Percentiles rank a stretch among this genome's conserved stretches.
Evolutionary conservation across 257 asterid species (phyloP).

Genomic region (Solanum medicagineum): DNA sequence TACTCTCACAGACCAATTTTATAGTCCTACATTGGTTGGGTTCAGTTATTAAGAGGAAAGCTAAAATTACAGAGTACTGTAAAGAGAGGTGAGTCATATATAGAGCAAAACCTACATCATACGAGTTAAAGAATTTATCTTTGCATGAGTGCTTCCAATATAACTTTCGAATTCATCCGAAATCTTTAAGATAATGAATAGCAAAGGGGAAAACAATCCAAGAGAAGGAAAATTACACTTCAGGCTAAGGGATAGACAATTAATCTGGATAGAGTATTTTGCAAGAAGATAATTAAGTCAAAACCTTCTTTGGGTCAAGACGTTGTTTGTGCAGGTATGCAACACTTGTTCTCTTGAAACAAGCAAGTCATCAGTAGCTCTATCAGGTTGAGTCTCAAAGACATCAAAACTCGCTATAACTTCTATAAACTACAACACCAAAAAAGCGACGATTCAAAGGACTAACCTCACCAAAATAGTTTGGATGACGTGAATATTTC

Average conservation of each 20-base stretch:
- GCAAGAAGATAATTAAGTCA: not conserved
- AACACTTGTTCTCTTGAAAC: not conserved
- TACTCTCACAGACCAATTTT: not conserved
- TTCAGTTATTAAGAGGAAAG: not conserved
- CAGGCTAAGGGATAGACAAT: not conserved
- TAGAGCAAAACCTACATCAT: not conserved
- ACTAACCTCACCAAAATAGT: constrained; percentile 89
- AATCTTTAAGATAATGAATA: not conserved
- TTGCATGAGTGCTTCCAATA: not conserved
- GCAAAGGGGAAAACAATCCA: not conserved
- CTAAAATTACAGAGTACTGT: not conserved
- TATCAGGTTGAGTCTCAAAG: not conserved
- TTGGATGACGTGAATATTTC: constrained; percentile 98
- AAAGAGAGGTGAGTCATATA: not conserved
- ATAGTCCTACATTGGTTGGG: not conserved
- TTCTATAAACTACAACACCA: not conserved
- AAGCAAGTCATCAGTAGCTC: not conserved
- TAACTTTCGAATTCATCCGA: not conserved
- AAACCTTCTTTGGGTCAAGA: not conserved
- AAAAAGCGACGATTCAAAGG: not conserved
- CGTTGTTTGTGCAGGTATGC: not conserved
- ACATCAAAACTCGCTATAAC: not conserved
- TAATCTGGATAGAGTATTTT: not conserved
- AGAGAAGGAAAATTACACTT: not conserved
- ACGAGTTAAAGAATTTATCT: not conserved